Base-by-base conservation (phyloP, 768 basidiomycete species). In the Fistulinella prunicolor region DNA sequence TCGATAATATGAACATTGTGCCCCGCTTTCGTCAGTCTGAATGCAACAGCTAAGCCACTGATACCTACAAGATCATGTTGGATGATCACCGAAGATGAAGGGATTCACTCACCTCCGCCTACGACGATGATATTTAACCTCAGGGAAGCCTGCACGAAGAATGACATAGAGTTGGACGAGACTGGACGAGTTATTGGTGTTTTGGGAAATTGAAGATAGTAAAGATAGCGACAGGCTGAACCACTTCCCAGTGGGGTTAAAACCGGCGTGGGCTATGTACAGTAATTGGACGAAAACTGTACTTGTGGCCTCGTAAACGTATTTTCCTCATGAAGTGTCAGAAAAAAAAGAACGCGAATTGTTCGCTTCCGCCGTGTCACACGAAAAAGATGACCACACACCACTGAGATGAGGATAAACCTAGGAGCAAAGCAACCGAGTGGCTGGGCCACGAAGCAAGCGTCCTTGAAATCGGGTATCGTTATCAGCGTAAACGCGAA, bases 1-100 rank as follows among this genome's bases (percentile, higher is more conserved):
- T 84, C 82, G 29, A 83, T 55, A 4, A 85, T 70, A 4, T 69
- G 67, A 30, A 83, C 81, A 24, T 9, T 38, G 22, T 85, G 83
- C 2, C 83, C 82, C 1, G 77, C 75, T 52, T 71, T 73, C 21
- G 68, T 68, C 34, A 85, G 69, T n/a, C 76, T 67, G 56, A 73
- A 79, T 2, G 81, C 82, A 24, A 72, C 64, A 5, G 80, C 74
- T 38, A 83, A 70, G 19, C 82, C 83, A 45, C 74, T 68, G 17
- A 82, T 69, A 20, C 76, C 57, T 58, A 32, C 42, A 26, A 32
- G 6, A 16, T 16, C 2, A 23, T 16, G 36, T 49, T 28, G 42
- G 16, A 19, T 34, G 38, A 28, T 22, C 34, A 16, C 13, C 7
- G 13, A 20, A 4, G 6, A 4, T 9, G n/a, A 26, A 8, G 12